Base-by-base conservation (phyloP, 805 yeast species). In the Kurtzmaniella fragi region DNA sequence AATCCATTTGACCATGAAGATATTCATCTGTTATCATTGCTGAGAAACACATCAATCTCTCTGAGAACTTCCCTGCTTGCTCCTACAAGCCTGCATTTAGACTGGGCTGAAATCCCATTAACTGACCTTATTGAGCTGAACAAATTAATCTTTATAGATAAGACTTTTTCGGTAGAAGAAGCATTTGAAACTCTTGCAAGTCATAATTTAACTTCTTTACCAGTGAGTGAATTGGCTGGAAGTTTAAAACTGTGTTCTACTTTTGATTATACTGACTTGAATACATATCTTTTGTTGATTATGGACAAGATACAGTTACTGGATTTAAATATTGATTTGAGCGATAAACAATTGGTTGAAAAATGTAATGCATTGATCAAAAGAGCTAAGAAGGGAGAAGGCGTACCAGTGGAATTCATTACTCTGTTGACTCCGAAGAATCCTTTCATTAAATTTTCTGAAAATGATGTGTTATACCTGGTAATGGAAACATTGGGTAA, bases 241-340 rank as follows among this genome's bases (percentile, higher is more conserved):
- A 86, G 80, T 48, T 64, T 81, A 48, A 42, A 53, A 28, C 75
- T 82, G 47, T 87, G 93, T 53, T 71, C 84, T 43, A 84, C 95
- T 2, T 91, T 91, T 59, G 99, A 93, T 61, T 93, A 88, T 62
- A 76, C 91, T 23, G 97, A 91, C 62, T 72, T 91, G 60, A 89
- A 87, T 53, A 82, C 96, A 10, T 89, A 89, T 57, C 67, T 91
- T 46, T 67, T 91, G 47, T 66, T 93, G 43, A 93, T 93, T 16
- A 71, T 90, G 69, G 90, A 91, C 56, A 86, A 84, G 53, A 62
- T 77, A 35, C 62, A 57, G 30, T 38, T 59, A 14, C 63, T 59
- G 17, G 70, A 70, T 17, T 59, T 75, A 38, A 44, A 53, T 16
- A 44, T 57, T 27, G 53, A 53, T 27, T 59, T 57, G 44, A 44